A percentile compares a stretch with the other conserved stretches of the same genome.
Conservation (phyloP, 441 rosid genomes). For the Breynia disticha region DNA sequence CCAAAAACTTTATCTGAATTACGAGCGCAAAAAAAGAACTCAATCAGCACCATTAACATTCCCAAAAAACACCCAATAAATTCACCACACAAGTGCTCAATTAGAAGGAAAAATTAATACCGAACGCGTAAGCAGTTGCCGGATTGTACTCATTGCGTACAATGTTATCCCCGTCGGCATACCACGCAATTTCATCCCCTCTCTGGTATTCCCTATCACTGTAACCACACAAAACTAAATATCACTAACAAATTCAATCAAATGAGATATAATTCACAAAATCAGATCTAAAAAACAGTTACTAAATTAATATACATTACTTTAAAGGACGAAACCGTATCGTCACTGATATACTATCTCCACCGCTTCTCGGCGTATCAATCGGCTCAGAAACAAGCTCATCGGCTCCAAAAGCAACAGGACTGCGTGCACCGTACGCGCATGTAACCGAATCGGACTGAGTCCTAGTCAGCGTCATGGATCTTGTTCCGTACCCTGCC, state of each 20-base stretch:
- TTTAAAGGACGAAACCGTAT: conserved; percentile 94
- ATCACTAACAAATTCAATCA: conserved; percentile 2
- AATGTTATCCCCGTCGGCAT: conserved; percentile 84
- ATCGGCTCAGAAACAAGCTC: conserved; percentile 61
- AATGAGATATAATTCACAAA: conserved; percentile 42
- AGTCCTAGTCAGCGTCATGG: conserved; percentile 66
- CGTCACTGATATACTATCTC: conserved; percentile 95
- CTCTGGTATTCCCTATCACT: conserved; percentile 90
- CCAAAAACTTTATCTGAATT: conserved; percentile 83
- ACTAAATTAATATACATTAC: conserved; percentile 28
- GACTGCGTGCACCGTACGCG: conserved; percentile 34
- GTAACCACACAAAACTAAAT: conserved; percentile 24
- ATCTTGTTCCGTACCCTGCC: conserved; percentile 47
- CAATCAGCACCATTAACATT: conserved; percentile 2
- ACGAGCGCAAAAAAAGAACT: conserved; percentile 10
- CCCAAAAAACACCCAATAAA: conserved; percentile 2
- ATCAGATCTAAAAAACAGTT: conserved; percentile 43
- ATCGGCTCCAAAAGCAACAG: conserved; percentile 50
- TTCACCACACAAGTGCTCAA: neutral
- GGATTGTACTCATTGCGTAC: conserved; percentile 87
- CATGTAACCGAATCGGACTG: conserved; percentile 48
- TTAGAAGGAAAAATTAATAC: conserved; percentile 27
- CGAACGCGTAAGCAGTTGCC: conserved; percentile 83
- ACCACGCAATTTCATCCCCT: conserved; percentile 98
- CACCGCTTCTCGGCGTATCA: conserved; percentile 54